Evolutionary conservation across 2,329 filamentous ascomycete genomes (phyloP), one percentile per base, ranked within the genome.

Genomic region (Monilinia fructicola): DNA sequence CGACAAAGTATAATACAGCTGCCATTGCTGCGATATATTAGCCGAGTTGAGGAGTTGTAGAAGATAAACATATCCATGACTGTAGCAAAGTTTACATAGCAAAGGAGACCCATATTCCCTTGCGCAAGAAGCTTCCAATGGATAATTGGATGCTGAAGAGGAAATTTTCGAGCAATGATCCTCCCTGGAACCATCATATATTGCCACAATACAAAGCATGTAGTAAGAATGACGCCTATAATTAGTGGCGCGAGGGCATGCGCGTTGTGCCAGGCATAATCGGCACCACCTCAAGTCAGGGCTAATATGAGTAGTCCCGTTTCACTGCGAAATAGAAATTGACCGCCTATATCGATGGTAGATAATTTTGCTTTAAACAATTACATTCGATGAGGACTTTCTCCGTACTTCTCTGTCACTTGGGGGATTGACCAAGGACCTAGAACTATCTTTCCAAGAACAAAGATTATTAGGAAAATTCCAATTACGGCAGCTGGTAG

Each of bases 381-480:
- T 52, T 69, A 69, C 2, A 53, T 60, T n/a, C 68, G 77, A 1
- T 75, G 79, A 64, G 79, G 79, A 58, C 80, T 78, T 4, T 80
- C 79, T n/a, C 21, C 38, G 7, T 42, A 44, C n/a, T 21, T n/a
- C 23, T 59, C 52, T 81, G 84, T 16, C 80, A 79, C 48, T 81
- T 78, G 5, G 78, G 78, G 63, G 12, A 71, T 62, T 18, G 48
- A 28, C 65, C 83, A 80, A 2, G 83, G 79, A 0, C 83, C 82
- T 1, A 89, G 79, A 10, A 90, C 80, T 58, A 88, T 83, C 44
- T 83, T 81, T 31, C 85, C 81, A 46, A 90, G 79, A 42, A 89
- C 71, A 64, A 87, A 75, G 71, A 84, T 84, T 63, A 85, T 79
- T 50, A 85, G 67, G 21, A 83, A 59, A 40, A 88, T 78, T 7